Base-by-base conservation (phyloP, 805 yeast genomes). In the Myxozyma udenii region DNA sequence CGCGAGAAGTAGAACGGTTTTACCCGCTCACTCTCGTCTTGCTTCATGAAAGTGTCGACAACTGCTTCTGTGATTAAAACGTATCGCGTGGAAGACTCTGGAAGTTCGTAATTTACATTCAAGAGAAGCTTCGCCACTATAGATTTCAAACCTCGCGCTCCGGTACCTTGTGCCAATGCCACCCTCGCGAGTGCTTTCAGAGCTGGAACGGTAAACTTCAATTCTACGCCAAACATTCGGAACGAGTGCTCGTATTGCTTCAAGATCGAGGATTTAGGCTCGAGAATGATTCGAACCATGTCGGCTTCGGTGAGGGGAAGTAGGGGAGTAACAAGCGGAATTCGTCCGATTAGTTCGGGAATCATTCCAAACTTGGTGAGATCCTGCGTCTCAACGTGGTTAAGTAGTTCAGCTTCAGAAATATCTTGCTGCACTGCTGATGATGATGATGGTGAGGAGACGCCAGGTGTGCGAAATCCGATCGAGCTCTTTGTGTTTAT, bases 281-380 rank as follows among this genome's bases (percentile, higher is more conserved):
- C 81, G 9, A 71, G 73, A 37, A 80, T 61, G 35, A 80, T 78
- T n/a, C 75, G 68, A 36, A 71, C 70, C 21, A 80, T 63, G 57
- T 80, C 80, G 0, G 66, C 62, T 44, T 69, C 71, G 16, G 75
- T 66, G 36, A 80, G 64, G 3, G 79, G 74, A 41, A 73, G 71
- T 40, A 80, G 61, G 1, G 79, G 74, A 0, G 83, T 73, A 2
- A 79, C 69, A 1, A 78, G 68, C 1, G 85, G 84, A 9, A 80
- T 77, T 55, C 85, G 69, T 3, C 85, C 85, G 21, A 80, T 70
- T 3, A 80, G 64, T 61, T 80, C 85, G 0, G 85, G 84, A 28
- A 80, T 79, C 63, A 80, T 57, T 1, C 85, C 85, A 63, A 65
- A 80, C 28, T 73, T 59, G 1, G 74, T 73, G 28, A 80, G 61